Evolutionary conservation across 2,329 filamentous ascomycete species (phyloP).

Genomic region (Curvularia hawaiiensis): DNA sequence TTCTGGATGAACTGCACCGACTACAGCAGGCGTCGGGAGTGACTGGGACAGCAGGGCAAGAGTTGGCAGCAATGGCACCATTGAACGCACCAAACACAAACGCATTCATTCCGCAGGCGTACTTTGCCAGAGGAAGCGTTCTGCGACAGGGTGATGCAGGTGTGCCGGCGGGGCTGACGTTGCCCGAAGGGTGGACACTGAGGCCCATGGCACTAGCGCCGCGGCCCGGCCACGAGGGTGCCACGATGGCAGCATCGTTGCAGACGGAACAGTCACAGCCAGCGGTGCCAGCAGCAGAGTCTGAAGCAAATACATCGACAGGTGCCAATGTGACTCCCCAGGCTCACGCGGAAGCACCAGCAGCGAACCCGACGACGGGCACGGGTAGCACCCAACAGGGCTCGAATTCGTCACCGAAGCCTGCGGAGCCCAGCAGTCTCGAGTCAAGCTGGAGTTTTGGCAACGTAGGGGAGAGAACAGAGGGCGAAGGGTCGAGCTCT

Average conservation of each 20-base stretch:
- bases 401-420: conserved; percentile 28
- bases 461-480: conserved; percentile 32
- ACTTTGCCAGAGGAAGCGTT: conserved; percentile 38
- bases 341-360: conserved; percentile 8
- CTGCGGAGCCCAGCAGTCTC: conserved; percentile 37
- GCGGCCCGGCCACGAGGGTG: conserved; percentile 20
- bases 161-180: conserved; percentile 42
- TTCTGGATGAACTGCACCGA: conserved; percentile 41
- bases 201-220: conserved; percentile 38
- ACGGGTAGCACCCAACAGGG: conserved; percentile 4
- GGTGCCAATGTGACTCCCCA: conserved; percentile 12
- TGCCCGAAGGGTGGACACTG: conserved; percentile 47
- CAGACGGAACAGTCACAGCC: conserved; percentile 6
- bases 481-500: conserved; percentile 37
- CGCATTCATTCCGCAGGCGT: conserved; percentile 38
- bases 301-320: conserved; percentile 7
- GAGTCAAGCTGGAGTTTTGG: conserved; percentile 47
- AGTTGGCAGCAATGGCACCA: conserved; percentile 33
- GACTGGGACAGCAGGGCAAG: conserved; percentile 28
- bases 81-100: conserved; percentile 27
- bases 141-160: conserved; percentile 43
- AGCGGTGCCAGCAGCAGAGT: neutral
- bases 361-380: conserved; percentile 7
- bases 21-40: conserved; percentile 40
- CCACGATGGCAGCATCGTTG: conserved; percentile 9